Base-by-base conservation (phyloP, 2,329 filamentous ascomycete genomes). In the Neoscytalidium dimidiatum region DNA sequence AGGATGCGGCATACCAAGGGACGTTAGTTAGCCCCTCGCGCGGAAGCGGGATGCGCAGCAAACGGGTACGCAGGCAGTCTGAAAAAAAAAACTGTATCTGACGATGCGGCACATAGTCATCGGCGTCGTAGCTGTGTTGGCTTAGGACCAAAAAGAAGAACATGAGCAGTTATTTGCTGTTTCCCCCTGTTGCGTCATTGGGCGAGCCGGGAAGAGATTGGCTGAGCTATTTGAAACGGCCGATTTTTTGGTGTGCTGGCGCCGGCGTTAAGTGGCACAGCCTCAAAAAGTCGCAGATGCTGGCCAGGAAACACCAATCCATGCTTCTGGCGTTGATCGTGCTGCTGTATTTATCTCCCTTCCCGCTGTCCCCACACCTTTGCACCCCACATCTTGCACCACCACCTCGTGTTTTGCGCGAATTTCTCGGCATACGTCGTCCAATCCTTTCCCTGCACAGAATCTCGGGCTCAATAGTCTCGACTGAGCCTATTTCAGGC, bases 341-440 rank as follows among this genome's bases (percentile, higher is more conserved):
- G 26, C 33, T 3, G n/a, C 46, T 13, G 53, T 43, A 41, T 57
- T 41, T 28, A 28, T 43, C 35, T n/a, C 33, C 8, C 23, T 9
- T 23, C 19, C 46, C 46, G 19, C 21, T 14, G 6, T 14, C 14
- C 19, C n/a, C 23, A 9, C 31, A 7, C 31, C 11, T 21, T 33
- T 19, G 17, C 52, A 41, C 52, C 29, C 52, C 52, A 38, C 52
- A 38, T 13, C 14, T 31, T 6, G 52, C 33, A 23, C 38, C 28
- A 23, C 33, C 28, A 7, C 26, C 41, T 60, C 56, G 56, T 60
- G 56, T 60, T 60, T 14, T 60, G 56, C 56, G 56, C 38, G 38
- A 46, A 60, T 60, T 60, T 60, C 56, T 48, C 56, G 56, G 41
- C 56, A 14, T 11, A 8, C 56, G 38, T 33, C 26, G 26, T 14